Percentiles rank a stretch among this genome's conserved stretches.
These are phyloP conservation scores for Amanita muscaria DNA, from an alignment of 768 basidiomycete species.

Conservation along the genomic window DNA sequence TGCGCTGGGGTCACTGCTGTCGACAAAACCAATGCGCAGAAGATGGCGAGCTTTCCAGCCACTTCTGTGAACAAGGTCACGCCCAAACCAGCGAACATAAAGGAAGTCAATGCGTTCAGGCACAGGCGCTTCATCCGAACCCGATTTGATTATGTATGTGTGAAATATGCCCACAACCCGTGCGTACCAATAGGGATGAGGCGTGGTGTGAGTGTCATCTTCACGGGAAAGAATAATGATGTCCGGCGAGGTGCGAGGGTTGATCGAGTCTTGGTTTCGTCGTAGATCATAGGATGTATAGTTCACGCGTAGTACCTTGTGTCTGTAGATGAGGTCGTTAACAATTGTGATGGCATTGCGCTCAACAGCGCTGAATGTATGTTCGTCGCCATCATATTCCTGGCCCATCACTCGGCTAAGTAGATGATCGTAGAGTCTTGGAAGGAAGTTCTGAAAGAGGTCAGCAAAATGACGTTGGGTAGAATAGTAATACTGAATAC, in stretches of 20 bases:
- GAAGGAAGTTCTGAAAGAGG: slow-evolving; percentile 16
- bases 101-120: background rate
- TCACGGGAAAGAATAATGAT: background rate
- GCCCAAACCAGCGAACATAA: background rate
- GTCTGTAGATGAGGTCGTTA: slow-evolving; percentile 15
- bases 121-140: background rate
- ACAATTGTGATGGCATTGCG: slow-evolving; percentile 13
- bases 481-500: slow-evolving; percentile 7
- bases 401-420: slow-evolving; percentile 12
- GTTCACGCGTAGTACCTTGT: slow-evolving; percentile 17
- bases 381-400: slow-evolving; percentile 10
- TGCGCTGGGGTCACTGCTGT: background rate
- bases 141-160: slow-evolving; percentile 13
- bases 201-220: background rate
- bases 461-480: background rate
- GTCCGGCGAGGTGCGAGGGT: slow-evolving; percentile 19
- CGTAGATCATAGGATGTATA: slow-evolving; percentile 31
- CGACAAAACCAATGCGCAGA: slow-evolving; percentile 16
- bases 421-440: slow-evolving; percentile 18
- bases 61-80: slow-evolving; percentile 15
- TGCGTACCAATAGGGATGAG: slow-evolving; percentile 26
- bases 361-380: slow-evolving; percentile 11
- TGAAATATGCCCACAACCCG: slow-evolving; percentile 24
- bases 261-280: slow-evolving; percentile 25
- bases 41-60: slow-evolving; percentile 12